Evolutionary conservation across 768 basidiomycete species (phyloP), one percentile per base, ranked within the genome.

Genomic region (Russula virescens): DNA sequence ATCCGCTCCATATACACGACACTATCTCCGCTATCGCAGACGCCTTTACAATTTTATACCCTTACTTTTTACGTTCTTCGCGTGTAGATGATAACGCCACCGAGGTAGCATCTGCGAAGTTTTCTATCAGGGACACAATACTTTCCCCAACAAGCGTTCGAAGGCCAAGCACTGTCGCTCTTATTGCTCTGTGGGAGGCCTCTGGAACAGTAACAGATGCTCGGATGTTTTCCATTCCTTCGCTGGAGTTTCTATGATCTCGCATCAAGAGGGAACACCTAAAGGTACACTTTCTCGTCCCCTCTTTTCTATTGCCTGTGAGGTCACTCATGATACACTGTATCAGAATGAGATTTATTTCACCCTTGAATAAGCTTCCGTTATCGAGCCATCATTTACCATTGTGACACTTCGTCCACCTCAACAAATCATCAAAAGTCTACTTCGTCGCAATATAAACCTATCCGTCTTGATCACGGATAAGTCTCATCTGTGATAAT

Each of bases 341-440:
- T n/a, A n/a, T 55, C 38, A 91, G 90, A 87, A 89, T 66, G 90
- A 92, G 72, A 79, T 91, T 8, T 91, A 89, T 68, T 88, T 87
- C 54, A 82, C 59, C 51, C 31, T 71, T 61, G 58, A 72, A 50
- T 57, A 64, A 11, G 57, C 54, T 8, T 66, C 61, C 7, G 50
- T 66, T 14, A 31, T 68, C 23, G 23, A 51, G 57, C 64, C 16
- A 60, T 68, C 18, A 35, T 68, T 10, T 8, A 58, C 19, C 64
- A 66, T 25, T 68, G 66, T 46, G 34, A 49, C 65, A 66, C 75
- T 65, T 68, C 71, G 60, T 65, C 69, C 60, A 58, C 45, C 54
- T 53, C 46, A 52, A 49, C 34, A 62, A 31, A 46, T 13, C 23
- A 34, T 47, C 35, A 31, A 16, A 51, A 42, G 10, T 13, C 54